Conservation (phyloP, 805 yeast genomes). For the Metschnikowia cerradonensis region DNA sequence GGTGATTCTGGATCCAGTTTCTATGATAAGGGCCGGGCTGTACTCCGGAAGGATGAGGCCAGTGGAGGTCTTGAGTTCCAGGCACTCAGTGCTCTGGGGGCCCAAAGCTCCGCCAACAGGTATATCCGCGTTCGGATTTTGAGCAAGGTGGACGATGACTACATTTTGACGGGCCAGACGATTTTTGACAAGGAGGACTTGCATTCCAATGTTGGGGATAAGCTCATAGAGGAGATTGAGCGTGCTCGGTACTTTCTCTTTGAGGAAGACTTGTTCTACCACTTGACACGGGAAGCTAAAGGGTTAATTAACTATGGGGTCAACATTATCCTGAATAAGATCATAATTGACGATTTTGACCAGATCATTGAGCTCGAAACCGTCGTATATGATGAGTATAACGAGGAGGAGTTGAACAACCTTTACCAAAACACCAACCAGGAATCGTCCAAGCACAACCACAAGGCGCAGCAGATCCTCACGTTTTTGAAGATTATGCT, state of each 20-base stretch:
- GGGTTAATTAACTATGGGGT: constrained; percentile 66
- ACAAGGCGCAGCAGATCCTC: constrained; percentile 52
- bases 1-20: constrained; percentile 86
- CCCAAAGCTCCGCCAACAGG: constrained; percentile 37
- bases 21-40: constrained; percentile 71
- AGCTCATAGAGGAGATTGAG: constrained; percentile 50
- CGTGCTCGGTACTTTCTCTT: constrained; percentile 72
- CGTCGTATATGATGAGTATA: constrained; percentile 40
- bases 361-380: constrained; percentile 69
- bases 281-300: constrained; percentile 72
- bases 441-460: constrained; percentile 29
- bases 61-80: constrained; percentile 33
- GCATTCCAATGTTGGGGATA: neutral
- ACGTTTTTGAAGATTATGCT: constrained; percentile 56
- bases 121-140: constrained; percentile 58
- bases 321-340: constrained; percentile 56
- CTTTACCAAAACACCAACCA: constrained; percentile 28
- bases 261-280: constrained; percentile 85
- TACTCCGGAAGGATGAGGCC: constrained; percentile 47
- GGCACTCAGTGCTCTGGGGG: constrained; percentile 24
- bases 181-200: constrained; percentile 20
- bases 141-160: constrained; percentile 51
- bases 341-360: constrained; percentile 61
- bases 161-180: constrained; percentile 57
- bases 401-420: constrained; percentile 34